phyloP scores from a whole-genome alignment of 306 rosid genomes.

The Dicorynia guianensis region DNA sequence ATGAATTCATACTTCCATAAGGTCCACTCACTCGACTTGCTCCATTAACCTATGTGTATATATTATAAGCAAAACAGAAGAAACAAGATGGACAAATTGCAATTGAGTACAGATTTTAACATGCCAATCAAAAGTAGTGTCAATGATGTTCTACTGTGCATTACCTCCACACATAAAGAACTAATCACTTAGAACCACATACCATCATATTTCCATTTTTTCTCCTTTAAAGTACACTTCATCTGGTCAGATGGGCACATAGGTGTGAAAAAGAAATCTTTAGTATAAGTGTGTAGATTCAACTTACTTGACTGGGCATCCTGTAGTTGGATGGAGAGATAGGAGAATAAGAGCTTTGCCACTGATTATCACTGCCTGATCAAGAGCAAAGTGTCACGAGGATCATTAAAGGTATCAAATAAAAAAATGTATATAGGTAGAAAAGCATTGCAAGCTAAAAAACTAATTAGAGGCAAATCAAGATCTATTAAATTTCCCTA shows the following conservation, averaged over 20 bases:
- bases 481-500: constrained; percentile 46
- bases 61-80: not conserved
- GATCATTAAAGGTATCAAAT: constrained; percentile 5
- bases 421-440: too few species aligned
- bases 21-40: constrained; percentile 17
- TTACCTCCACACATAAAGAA: too few species aligned
- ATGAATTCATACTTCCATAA: constrained; percentile 36
- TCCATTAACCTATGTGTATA: constrained; percentile 35
- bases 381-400: constrained; percentile 25
- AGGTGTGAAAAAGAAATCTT: too few species aligned
- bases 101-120: not conserved
- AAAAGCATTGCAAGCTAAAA: not conserved
- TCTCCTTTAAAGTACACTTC: too few species aligned
- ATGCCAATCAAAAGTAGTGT: not conserved
- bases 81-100: constrained; percentile 1
- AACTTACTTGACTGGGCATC: constrained; percentile 50
- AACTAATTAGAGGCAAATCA: not conserved
- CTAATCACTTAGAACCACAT: too few species aligned
- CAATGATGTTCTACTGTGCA: too few species aligned
- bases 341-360: constrained; percentile 30
- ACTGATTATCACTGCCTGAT: constrained; percentile 37
- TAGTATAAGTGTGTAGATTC: not conserved
- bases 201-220: too few species aligned
- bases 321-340: constrained; percentile 23
- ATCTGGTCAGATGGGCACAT: too few species aligned